Percentiles rank a stretch among this genome's conserved stretches.
Conservation (phyloP, 257 asterid species). For the Solanum chiquidenum region DNA sequence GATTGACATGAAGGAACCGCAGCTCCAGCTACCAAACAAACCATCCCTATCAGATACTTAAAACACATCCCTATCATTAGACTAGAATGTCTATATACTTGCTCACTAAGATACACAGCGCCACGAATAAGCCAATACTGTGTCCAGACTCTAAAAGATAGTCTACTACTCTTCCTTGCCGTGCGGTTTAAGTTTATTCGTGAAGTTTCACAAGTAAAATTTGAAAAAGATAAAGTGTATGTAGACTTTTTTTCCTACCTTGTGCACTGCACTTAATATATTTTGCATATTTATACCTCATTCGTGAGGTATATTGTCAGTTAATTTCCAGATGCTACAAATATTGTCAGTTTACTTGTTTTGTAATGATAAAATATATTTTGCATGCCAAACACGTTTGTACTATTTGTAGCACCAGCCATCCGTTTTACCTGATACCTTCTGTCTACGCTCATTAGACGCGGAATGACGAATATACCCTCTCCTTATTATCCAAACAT, state of each 20-base stretch:
- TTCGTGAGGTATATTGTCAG: not conserved
- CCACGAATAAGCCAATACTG: not conserved
- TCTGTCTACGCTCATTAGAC: not conserved
- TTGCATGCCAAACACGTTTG: not conserved
- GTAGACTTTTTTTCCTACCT: not conserved
- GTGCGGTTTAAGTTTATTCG: not conserved
- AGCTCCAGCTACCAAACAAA: not conserved
- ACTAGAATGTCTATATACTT: not conserved
- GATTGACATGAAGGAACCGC: not conserved
- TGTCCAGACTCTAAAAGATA: not conserved
- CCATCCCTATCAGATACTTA: not conserved
- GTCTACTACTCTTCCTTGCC: not conserved
- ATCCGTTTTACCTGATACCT: not conserved
- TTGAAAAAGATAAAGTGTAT: no score
- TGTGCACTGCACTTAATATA: no score
- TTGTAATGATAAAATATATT: no score
- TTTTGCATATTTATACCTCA: not conserved
- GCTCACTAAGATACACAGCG: not conserved
- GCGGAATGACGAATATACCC: not conserved
- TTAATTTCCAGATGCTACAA: not conserved
- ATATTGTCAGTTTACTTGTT: no score
- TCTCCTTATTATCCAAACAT: not conserved
- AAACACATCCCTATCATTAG: not conserved
- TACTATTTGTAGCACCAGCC: not conserved
- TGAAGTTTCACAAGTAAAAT: not conserved